These are phyloP conservation scores for Pseudognaphalium luteoalbum DNA, from an alignment of 129 eudicot genomes.

Conservation along the genomic window DNA sequence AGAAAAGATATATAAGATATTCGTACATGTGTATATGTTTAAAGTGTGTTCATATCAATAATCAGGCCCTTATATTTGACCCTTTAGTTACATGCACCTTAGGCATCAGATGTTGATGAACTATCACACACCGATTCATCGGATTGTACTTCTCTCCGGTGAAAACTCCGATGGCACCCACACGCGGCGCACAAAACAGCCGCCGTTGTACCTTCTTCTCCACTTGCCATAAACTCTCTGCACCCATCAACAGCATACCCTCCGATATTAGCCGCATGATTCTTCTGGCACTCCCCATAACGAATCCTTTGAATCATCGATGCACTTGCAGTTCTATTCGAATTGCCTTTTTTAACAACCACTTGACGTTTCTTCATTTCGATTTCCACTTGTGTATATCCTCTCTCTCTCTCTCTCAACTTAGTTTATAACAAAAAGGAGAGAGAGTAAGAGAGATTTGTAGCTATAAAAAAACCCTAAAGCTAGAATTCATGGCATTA, in stretches of 20 bases:
- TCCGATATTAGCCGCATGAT: constrained; percentile 48
- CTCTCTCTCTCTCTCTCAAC: constrained; percentile 6
- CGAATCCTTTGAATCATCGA: constrained; percentile 29
- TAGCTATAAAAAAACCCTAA: constrained; percentile 28
- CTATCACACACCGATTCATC: constrained; percentile 63
- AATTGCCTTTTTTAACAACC: constrained; percentile 31
- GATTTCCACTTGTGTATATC: background rate
- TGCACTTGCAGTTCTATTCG: constrained; percentile 28
- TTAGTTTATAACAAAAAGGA: background rate
- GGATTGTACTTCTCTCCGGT: constrained; percentile 51
- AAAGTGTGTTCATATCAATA: constrained; percentile 29
- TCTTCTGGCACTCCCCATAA: constrained; percentile 49
- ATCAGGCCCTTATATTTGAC: constrained; percentile 13
- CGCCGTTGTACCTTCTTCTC: constrained; percentile 54
- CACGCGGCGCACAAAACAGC: constrained; percentile 82
- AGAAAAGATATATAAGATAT: constrained; percentile 28
- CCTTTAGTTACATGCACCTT: constrained; percentile 18
- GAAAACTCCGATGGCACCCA: constrained; percentile 88
- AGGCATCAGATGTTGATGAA: constrained; percentile 45
- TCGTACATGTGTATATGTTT: constrained; percentile 26
- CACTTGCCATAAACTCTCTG: constrained; percentile 67
- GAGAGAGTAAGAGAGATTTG: constrained; percentile 16
- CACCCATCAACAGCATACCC: constrained; percentile 46
- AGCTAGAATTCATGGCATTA: constrained; percentile 32
- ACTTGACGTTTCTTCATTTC: constrained; percentile 47